Evolutionary conservation across 768 basidiomycete genomes (phyloP).

Genomic region (Hypholoma fasciculare): DNA sequence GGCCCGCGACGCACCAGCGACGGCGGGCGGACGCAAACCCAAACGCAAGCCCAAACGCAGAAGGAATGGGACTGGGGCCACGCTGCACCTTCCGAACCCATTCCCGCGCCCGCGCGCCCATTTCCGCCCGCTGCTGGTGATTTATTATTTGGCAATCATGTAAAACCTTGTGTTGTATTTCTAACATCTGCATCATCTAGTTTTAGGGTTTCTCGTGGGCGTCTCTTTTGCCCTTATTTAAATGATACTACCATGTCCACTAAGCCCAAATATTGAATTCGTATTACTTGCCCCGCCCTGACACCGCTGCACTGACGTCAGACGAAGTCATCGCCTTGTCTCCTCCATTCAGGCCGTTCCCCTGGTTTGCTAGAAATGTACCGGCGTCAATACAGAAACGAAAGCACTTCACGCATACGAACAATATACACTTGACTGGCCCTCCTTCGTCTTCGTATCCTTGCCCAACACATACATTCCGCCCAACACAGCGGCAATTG

Average conservation of each 20-base stretch:
- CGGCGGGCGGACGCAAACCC: neutral
- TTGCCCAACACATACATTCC: neutral
- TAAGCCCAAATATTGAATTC: too few relatives aligned
- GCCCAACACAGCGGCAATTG: neutral
- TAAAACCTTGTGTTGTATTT: too few relatives aligned
- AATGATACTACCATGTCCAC: too few relatives aligned
- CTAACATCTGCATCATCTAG: too few relatives aligned
- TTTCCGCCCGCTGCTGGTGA: too few relatives aligned
- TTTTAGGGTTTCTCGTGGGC: too few relatives aligned
- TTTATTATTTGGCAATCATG: too few relatives aligned
- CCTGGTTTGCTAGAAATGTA: neutral
- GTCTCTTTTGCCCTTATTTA: too few relatives aligned
- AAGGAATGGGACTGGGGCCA: neutral
- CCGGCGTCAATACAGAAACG: neutral
- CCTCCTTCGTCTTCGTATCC: neutral
- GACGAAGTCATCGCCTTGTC: conserved; percentile 3
- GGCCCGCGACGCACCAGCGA: neutral
- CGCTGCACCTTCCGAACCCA: neutral
- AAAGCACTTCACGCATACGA: neutral
- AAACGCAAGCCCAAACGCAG: neutral
- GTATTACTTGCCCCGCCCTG: neutral
- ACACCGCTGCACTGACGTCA: neutral
- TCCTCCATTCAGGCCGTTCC: neutral
- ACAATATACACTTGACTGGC: neutral
- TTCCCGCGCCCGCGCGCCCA: neutral